Conservation (phyloP, 2,329 filamentous ascomycete species). For the Talaromyces sp. region DNA sequence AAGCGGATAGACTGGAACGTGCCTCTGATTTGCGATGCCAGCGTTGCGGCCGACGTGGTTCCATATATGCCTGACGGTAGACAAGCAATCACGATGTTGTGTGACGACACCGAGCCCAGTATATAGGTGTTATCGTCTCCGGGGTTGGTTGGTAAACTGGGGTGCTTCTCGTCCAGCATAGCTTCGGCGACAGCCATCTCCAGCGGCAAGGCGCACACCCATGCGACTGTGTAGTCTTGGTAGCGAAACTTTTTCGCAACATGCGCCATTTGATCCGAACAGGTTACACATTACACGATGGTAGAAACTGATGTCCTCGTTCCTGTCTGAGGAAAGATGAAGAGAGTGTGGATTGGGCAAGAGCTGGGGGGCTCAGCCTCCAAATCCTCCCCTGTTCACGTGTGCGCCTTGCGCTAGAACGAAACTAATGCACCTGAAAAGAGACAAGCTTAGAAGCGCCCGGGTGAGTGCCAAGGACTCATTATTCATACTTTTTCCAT, state of each 20-base stretch:
- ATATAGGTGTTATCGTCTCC: neutral
- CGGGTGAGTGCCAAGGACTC: too few species aligned
- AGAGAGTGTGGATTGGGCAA: too few species aligned
- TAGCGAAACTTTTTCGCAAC: neutral
- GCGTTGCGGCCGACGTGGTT: slow-evolving; percentile 13
- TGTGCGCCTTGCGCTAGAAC: too few species aligned
- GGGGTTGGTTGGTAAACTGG: neutral
- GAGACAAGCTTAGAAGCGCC: too few species aligned
- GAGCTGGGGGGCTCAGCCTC: too few species aligned
- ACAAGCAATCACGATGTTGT: slow-evolving; percentile 29
- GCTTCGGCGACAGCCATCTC: slow-evolving; percentile 8
- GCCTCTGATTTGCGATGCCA: slow-evolving; percentile 8
- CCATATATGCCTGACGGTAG: slow-evolving; percentile 28
- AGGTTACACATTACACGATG: too few species aligned
- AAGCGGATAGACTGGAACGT: slow-evolving; percentile 14
- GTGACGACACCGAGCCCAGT: slow-evolving; percentile 11
- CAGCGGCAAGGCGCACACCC: slow-evolving; percentile 10
- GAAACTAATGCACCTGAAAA: too few species aligned
- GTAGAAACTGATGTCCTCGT: too few species aligned
- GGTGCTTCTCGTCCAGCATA: slow-evolving; percentile 11
- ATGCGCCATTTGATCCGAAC: too few species aligned
- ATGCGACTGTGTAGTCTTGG: slow-evolving; percentile 9
- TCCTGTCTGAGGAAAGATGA: too few species aligned
- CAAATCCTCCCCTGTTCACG: too few species aligned
- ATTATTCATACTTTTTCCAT: too few species aligned